Conservation (phyloP, 176 grass and related monocot species). For the Neostapfia colusana region DNA sequence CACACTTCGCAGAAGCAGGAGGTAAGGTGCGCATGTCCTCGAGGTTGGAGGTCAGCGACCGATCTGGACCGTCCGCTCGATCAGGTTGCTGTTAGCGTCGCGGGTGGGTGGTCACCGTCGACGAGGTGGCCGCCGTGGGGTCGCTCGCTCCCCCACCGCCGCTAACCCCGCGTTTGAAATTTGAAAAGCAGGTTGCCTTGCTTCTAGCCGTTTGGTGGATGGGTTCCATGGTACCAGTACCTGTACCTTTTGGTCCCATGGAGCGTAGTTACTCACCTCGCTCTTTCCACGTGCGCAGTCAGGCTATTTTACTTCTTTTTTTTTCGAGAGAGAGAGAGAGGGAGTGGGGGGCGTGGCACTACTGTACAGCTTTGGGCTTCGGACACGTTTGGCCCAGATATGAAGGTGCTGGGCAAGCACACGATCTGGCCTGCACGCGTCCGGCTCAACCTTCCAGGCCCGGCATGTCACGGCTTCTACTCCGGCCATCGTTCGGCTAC, state of each 20-base stretch:
- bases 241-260: not conserved
- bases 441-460: not conserved
- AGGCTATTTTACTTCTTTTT: not conserved
- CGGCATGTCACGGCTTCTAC: too few species aligned
- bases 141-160: not conserved
- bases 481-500: not conserved
- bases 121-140: not conserved
- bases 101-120: slow-evolving; percentile 1
- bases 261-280: not conserved
- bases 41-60: not conserved
- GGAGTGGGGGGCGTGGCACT: too few species aligned
- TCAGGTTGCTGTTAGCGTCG: not conserved
- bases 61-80: not conserved
- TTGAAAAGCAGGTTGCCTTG: not conserved
- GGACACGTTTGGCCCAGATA: not conserved
- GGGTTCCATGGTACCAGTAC: not conserved
- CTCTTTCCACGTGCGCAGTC: not conserved
- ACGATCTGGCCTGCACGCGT: not conserved
- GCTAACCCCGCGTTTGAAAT: slow-evolving; percentile 23
- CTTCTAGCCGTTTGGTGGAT: slow-evolving; percentile 37
- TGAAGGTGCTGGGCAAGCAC: not conserved
- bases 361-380: not conserved
- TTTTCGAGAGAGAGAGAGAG: too few species aligned
- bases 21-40: not conserved
- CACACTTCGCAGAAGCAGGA: not conserved